These are phyloP conservation scores for Cryptococcus sp. DNA, from an alignment of 1,284 basidiomycete genomes.

Conservation along the genomic window DNA sequence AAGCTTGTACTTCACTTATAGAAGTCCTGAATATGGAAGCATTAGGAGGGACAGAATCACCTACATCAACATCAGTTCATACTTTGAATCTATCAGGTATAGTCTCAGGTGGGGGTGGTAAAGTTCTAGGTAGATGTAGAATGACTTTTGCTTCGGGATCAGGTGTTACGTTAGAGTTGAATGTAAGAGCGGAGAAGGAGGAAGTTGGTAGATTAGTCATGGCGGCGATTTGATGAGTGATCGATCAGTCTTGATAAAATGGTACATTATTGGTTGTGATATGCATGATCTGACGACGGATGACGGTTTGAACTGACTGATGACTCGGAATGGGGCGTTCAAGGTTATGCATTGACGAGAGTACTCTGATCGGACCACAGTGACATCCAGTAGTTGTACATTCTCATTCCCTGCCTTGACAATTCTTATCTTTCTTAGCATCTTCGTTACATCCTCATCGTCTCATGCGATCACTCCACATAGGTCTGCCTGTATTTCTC, in stretches of 20 bases:
- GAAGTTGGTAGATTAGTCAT: constrained; percentile 81
- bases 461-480: no score
- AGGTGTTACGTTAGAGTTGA: constrained; percentile 93
- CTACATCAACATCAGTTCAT: constrained; percentile 80
- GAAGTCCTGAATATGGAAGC: constrained; percentile 91
- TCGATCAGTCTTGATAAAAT: no score
- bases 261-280: no score
- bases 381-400: no score
- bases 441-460: no score
- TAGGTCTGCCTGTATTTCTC: not conserved
- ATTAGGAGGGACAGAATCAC: constrained; percentile 78
- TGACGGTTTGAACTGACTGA: no score
- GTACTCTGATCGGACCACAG: no score
- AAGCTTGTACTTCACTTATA: constrained; percentile 40
- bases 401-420: no score
- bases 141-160: constrained; percentile 90
- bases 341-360: no score
- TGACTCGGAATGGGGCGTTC: no score
- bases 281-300: no score
- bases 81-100: constrained; percentile 89
- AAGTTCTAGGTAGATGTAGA: constrained; percentile 84
- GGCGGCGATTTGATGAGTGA: constrained; percentile 63
- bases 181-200: constrained; percentile 86
- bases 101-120: constrained; percentile 82
- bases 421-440: no score